Evolutionary conservation across 2,329 filamentous ascomycete genomes (phyloP).

Genomic region (Phoma sp.): DNA sequence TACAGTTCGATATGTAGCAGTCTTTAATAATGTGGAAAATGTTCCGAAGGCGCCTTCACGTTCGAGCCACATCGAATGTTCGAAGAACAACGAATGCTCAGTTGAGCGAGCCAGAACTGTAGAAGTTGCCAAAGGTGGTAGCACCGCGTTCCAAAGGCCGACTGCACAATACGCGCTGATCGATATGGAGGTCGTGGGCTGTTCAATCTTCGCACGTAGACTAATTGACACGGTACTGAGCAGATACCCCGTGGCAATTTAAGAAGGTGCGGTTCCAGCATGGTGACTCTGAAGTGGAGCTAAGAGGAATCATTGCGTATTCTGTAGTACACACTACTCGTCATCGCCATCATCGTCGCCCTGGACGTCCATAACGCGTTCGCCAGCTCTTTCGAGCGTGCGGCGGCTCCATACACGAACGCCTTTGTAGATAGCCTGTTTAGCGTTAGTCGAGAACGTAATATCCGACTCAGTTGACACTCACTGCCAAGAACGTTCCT

Average conservation of each 20-base stretch:
- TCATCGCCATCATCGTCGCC: conserved; percentile 64
- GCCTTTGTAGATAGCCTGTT: conserved; percentile 78
- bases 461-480: conserved; percentile 40
- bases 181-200: conserved; percentile 37
- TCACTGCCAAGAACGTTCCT: conserved; percentile 76
- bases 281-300: conserved; percentile 2
- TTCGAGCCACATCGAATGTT: conserved; percentile 27
- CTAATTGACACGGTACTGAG: conserved; percentile 90
- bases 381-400: conserved; percentile 77
- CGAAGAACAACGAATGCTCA: conserved; percentile 25
- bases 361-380: conserved; percentile 83
- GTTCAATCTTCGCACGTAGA: conserved; percentile 86
- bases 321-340: conserved; percentile 37
- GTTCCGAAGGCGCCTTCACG: conserved; percentile 34
- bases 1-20: neutral
- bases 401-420: conserved; percentile 76
- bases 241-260: conserved; percentile 79
- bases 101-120: conserved; percentile 29
- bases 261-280: conserved; percentile 78
- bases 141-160: conserved; percentile 37
- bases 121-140: conserved; percentile 35
- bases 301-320: conserved; percentile 11
- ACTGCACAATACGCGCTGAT: conserved; percentile 44
- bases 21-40: conserved; percentile 12
- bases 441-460: conserved; percentile 17